These are phyloP conservation scores for Kandelia obovata DNA, from an alignment of 345 rosid species.

Conservation along the genomic window DNA sequence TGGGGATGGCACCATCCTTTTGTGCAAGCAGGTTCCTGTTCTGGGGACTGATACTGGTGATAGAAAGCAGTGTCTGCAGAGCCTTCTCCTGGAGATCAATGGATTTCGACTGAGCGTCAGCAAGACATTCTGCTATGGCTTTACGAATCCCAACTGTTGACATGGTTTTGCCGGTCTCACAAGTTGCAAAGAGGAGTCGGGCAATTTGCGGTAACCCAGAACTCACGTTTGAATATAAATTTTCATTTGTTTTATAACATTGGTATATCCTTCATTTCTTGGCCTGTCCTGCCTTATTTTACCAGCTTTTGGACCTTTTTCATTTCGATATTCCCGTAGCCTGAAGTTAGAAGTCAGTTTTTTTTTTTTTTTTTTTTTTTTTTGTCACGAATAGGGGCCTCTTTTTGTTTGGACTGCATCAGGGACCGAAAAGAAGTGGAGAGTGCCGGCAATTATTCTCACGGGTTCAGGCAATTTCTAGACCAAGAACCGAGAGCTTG, in stretches of 20 bases:
- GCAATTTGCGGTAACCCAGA: background rate
- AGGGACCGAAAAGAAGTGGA: too few species aligned
- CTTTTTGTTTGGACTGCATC: too few species aligned
- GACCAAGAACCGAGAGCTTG: too few species aligned
- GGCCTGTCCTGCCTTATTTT: background rate
- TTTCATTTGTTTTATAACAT: background rate
- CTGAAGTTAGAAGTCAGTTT: too few species aligned
- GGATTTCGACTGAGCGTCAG: slow-evolving; percentile 34
- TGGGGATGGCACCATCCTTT: slow-evolving; percentile 35
- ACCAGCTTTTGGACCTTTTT: background rate
- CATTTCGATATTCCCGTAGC: slow-evolving; percentile 5
- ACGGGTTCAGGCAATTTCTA: too few species aligned
- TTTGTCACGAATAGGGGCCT: too few species aligned
- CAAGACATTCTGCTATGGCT: slow-evolving; percentile 27
- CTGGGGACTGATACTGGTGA: slow-evolving; percentile 45
- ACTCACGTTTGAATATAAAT: background rate
- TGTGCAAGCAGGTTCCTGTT: slow-evolving; percentile 42
- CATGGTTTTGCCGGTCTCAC: slow-evolving; percentile 12
- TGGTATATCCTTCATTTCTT: slow-evolving; percentile 12
- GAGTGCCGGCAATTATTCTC: too few species aligned
- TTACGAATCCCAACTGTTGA: slow-evolving; percentile 29
- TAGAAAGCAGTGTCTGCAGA: slow-evolving; percentile 40
- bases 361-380: too few species aligned
- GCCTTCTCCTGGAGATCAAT: slow-evolving; percentile 38
- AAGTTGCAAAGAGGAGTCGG: background rate